phyloP scores from a whole-genome alignment of 2,329 filamentous ascomycete species.

The Orbilia brochopaga region DNA sequence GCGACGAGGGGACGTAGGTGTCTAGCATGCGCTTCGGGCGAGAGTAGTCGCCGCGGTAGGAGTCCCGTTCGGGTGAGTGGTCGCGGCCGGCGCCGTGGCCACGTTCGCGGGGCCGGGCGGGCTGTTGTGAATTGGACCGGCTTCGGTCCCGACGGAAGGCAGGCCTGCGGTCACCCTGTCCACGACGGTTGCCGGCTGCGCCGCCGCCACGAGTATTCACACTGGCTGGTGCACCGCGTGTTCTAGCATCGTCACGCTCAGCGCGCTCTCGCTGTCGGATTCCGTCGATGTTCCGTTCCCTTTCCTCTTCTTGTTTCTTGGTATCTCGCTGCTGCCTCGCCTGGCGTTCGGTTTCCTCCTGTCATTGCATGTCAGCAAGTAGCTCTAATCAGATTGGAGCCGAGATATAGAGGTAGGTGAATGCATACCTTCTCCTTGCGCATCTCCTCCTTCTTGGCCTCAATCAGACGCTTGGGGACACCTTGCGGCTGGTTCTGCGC shows the following conservation, averaged over 20 bases:
- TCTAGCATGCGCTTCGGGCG: slow-evolving; percentile 56
- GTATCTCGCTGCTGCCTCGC: slow-evolving; percentile 75
- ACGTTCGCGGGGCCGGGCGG: slow-evolving; percentile 56
- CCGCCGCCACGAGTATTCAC: slow-evolving; percentile 55
- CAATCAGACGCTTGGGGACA: slow-evolving; percentile 89
- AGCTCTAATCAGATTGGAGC: not conserved
- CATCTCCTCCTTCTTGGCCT: slow-evolving; percentile 93
- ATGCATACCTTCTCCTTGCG: slow-evolving; percentile 84
- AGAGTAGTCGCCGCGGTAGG: slow-evolving; percentile 57
- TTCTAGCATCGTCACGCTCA: slow-evolving; percentile 57
- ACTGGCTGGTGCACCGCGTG: slow-evolving; percentile 63
- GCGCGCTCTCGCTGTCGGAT: slow-evolving; percentile 69
- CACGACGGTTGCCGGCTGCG: slow-evolving; percentile 59
- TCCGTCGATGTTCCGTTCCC: slow-evolving; percentile 73
- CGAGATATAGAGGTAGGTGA: not conserved
- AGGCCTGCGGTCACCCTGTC: slow-evolving; percentile 54
- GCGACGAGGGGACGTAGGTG: slow-evolving; percentile 57
- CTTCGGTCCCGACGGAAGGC: slow-evolving; percentile 58
- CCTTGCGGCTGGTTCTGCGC: slow-evolving; percentile 87
- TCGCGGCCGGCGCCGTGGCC: slow-evolving; percentile 59
- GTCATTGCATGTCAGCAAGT: slow-evolving; percentile 13
- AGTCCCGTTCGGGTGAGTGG: slow-evolving; percentile 57
- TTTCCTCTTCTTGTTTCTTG: slow-evolving; percentile 72
- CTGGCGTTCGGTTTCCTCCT: slow-evolving; percentile 83
- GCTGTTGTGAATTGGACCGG: slow-evolving; percentile 59